Conservation (phyloP, 805 yeast genomes). For the Wickerhamomyces bovis region DNA sequence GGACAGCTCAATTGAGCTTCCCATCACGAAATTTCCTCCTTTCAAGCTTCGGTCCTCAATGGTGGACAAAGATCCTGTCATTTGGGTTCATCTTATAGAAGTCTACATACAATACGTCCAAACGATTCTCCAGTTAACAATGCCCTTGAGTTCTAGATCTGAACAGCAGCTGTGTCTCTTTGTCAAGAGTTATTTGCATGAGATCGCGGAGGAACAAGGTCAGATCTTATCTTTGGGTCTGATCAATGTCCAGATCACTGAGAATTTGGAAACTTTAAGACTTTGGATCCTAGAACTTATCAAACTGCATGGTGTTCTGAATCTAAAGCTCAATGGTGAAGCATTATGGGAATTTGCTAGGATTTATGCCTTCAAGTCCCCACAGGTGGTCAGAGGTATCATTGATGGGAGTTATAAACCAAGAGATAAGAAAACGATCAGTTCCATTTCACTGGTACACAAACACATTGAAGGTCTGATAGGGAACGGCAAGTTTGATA, state of each 20-base stretch:
- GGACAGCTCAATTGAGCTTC: constrained; percentile 32
- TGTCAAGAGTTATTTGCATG: constrained; percentile 50
- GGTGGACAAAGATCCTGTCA: constrained; percentile 78
- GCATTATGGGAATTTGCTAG: constrained; percentile 59
- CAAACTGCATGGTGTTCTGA: constrained; percentile 46
- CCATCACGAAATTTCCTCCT: constrained; percentile 69
- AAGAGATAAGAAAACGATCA: constrained; percentile 26
- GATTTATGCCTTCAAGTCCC: constrained; percentile 43
- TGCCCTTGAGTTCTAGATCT: constrained; percentile 43
- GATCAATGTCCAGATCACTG: constrained; percentile 59
- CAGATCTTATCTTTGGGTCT: constrained; percentile 65
- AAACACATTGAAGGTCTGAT: constrained; percentile 44
- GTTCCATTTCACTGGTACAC: constrained; percentile 39
- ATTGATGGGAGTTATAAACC: constrained; percentile 43
- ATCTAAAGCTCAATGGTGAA: constrained; percentile 52
- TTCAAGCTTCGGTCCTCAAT: constrained; percentile 69
- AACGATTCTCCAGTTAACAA: constrained; percentile 27
- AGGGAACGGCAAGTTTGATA: constrained; percentile 20
- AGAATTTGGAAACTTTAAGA: constrained; percentile 44
- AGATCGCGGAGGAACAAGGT: constrained; percentile 54
- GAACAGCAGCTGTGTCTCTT: constrained; percentile 54
- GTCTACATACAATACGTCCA: constrained; percentile 52
- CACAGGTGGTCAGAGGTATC: constrained; percentile 41
- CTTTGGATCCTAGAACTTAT: constrained; percentile 39
- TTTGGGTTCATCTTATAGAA: constrained; percentile 70